Percentiles rank a stretch among this genome's conserved stretches.
Conservation (phyloP, 768 basidiomycete species). For the Termitomyces sp. region DNA sequence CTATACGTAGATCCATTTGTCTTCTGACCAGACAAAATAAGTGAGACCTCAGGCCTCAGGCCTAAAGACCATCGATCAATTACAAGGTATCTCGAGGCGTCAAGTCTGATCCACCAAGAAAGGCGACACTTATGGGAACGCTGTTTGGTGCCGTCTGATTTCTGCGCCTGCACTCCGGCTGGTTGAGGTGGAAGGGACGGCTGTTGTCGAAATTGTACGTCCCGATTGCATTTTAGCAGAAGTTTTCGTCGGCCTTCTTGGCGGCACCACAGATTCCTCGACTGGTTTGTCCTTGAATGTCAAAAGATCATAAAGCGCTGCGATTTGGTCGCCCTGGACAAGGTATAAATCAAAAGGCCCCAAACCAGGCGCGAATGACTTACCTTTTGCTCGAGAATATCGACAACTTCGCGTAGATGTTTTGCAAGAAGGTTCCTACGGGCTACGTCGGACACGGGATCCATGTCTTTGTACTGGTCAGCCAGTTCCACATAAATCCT, state of each 20-base stretch:
- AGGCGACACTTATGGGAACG: background rate
- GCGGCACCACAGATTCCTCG: conserved; percentile 20
- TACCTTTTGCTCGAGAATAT: conserved; percentile 89
- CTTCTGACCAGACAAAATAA: background rate
- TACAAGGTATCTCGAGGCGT: background rate
- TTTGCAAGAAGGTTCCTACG: conserved; percentile 84
- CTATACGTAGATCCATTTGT: background rate
- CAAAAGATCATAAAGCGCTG: conserved; percentile 82
- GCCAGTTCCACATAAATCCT: conserved; percentile 90
- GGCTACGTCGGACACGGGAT: conserved; percentile 72
- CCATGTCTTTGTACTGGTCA: conserved; percentile 89
- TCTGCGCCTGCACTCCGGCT: conserved; percentile 1
- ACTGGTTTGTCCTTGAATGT: conserved; percentile 64
- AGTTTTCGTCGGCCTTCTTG: conserved; percentile 1
- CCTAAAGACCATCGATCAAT: background rate
- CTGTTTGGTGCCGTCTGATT: background rate
- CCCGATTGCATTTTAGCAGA: background rate
- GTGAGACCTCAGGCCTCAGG: background rate
- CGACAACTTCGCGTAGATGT: conserved; percentile 88
- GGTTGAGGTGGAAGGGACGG: conserved; percentile 4
- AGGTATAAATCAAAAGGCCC: background rate
- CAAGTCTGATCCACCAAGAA: background rate
- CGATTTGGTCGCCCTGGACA: conserved; percentile 84
- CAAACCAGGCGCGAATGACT: background rate
- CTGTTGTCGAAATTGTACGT: conserved; percentile 7